phyloP scores from a whole-genome alignment of 176 grass and related monocot species.

The Pontederia paniculata region DNA sequence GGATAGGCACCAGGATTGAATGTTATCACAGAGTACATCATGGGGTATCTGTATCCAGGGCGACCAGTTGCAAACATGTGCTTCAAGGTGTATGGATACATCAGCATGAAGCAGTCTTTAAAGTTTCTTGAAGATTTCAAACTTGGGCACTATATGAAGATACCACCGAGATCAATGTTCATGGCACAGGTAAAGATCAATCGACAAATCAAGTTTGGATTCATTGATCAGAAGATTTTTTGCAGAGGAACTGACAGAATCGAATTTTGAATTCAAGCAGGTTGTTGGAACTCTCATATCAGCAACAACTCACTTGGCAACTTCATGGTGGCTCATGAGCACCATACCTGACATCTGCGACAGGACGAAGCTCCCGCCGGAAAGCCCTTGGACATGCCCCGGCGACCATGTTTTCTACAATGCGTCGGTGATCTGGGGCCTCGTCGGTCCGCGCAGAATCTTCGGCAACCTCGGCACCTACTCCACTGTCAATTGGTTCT shows the following conservation, averaged over 20 bases:
- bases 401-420: conserved; percentile 5
- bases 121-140: conserved; percentile 1
- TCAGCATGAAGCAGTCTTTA: conserved; percentile 5
- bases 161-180: conserved; percentile 7
- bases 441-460: conserved; percentile 4
- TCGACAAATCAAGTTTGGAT: no score
- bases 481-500: not conserved
- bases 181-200: not conserved
- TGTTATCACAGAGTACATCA: conserved; percentile 8
- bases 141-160: conserved; percentile 8
- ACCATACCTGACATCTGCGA: conserved; percentile 4
- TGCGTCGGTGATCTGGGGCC: not conserved
- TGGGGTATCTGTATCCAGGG: not conserved
- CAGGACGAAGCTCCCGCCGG: not conserved
- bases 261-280: not conserved
- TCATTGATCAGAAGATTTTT: no score
- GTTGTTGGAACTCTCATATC: not conserved
- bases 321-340: conserved; percentile 1
- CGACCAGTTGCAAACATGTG: conserved; percentile 6
- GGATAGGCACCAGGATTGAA: conserved; percentile 1
- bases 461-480: conserved; percentile 4
- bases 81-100: conserved; percentile 5
- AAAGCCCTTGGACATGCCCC: conserved; percentile 2
- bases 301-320: not conserved
- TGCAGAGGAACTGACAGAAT: no score